A percentile compares a stretch with the other conserved stretches of the same genome.
Evolutionary conservation across 2,329 filamentous ascomycete species (phyloP).

Genomic region (Aspergillus intermedius): DNA sequence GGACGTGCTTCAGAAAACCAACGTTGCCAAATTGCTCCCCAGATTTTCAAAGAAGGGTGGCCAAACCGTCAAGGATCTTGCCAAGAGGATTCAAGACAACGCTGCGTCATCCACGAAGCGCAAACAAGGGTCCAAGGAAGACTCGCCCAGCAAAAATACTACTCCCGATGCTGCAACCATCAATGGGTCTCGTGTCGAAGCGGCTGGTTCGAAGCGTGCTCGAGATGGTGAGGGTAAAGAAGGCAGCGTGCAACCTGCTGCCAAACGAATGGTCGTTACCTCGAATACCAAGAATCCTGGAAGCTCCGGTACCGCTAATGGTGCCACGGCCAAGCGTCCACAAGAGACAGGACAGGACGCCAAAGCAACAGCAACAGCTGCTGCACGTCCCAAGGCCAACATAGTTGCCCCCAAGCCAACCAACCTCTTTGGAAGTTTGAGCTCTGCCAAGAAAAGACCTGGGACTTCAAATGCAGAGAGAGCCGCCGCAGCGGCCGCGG

Average conservation of each 20-base stretch:
- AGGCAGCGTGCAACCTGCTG: slow-evolving; percentile 24
- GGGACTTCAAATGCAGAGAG: slow-evolving; percentile 46
- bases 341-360: slow-evolving; percentile 19
- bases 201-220: slow-evolving; percentile 31
- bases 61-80: slow-evolving; percentile 49
- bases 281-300: slow-evolving; percentile 27
- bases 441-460: slow-evolving; percentile 45
- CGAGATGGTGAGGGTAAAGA: slow-evolving; percentile 29
- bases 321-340: slow-evolving; percentile 20
- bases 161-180: slow-evolving; percentile 6
- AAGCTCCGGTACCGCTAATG: slow-evolving; percentile 16
- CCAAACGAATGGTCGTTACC: slow-evolving; percentile 33
- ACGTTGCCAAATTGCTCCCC: slow-evolving; percentile 52
- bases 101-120: slow-evolving; percentile 39
- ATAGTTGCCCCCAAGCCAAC: slow-evolving; percentile 38
- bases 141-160: slow-evolving; percentile 20
- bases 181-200: slow-evolving; percentile 14
- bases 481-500: slow-evolving; percentile 37
- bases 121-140: slow-evolving; percentile 35
- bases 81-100: slow-evolving; percentile 50
- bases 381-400: slow-evolving; percentile 31
- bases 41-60: slow-evolving; percentile 54
- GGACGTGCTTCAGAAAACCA: slow-evolving; percentile 54
- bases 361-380: slow-evolving; percentile 24
- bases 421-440: slow-evolving; percentile 41